Base-by-base conservation (phyloP, 352 stramenopile genomes). In the Globisporangium rhizosaccharum region DNA sequence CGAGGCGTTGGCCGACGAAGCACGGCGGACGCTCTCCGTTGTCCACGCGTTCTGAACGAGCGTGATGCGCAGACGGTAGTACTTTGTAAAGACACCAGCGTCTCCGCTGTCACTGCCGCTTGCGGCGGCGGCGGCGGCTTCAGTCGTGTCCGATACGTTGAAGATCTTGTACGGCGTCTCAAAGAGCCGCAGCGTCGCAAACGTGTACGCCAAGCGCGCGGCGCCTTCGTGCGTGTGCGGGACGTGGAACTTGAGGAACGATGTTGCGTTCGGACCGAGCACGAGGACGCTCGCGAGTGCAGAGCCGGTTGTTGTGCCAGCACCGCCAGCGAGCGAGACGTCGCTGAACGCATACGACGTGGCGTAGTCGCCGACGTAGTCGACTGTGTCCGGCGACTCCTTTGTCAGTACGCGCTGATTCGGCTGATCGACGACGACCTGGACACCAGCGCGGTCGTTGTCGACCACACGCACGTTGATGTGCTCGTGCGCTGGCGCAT, bases 161-260 rank as follows among this genome's bases (percentile, higher is more conserved):
- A 90, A 74, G 23, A 87, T 69, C 55, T 87, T 79, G 64, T 88
- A 92, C 3, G 82, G 77, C 0, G 75, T 89, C 62, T 87, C 71
- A 44, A 84, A 71, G 2, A 90, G 57, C 3, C 67, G 61, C 17
- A 90, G 30, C 10, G 42, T 70, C 1, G 73, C 75, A 20, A 65
- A 69, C 0, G 46, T 59, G 44, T 85, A 85, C 0, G 36, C 41
- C 0, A 79, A 47, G 2, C 61, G 61, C 2, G 70, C 79, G 51
- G 87, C 80, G 17, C 76, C 78, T 44, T 73, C 52, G 30, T 87
- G 78, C 1, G 79, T 55, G 15, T 65, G 67, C 2, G 82, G 78
- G 2, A 92, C 12, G 33, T 90, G 78, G 33, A 90, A 89, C 50
- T 90, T 90, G 57, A 90, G 67, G n/a, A 73, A 79, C 12, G 76